Evolutionary conservation across 2,329 filamentous ascomycete genomes (phyloP).

Genomic region (Pochonia chlamydosporia): DNA sequence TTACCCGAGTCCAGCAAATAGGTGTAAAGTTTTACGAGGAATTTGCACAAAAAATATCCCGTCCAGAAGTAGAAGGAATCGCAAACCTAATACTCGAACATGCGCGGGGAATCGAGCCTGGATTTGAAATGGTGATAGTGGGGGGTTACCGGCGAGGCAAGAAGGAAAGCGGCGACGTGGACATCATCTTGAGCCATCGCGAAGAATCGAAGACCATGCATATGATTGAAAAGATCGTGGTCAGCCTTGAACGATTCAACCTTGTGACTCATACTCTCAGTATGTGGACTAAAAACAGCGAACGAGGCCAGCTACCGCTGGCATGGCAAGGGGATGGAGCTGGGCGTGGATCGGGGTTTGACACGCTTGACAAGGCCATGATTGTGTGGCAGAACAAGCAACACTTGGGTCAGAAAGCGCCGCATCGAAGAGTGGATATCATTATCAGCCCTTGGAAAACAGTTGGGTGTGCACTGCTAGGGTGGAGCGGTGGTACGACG

Average conservation of each 20-base stretch:
- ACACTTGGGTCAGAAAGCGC: constrained; percentile 13
- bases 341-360: constrained; percentile 58
- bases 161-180: constrained; percentile 69
- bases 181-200: constrained; percentile 76
- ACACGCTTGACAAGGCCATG: constrained; percentile 84
- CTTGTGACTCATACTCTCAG: constrained; percentile 80
- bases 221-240: constrained; percentile 68
- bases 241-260: constrained; percentile 58
- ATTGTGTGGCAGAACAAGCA: constrained; percentile 71
- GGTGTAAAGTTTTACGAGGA: constrained; percentile 93
- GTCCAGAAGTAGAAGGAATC: constrained; percentile 68
- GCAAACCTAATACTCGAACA: constrained; percentile 56
- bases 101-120: constrained; percentile 55
- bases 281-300: constrained; percentile 62
- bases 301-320: constrained; percentile 60
- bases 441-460: constrained; percentile 87
- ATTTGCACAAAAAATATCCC: constrained; percentile 64
- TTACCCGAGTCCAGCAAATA: constrained; percentile 83
- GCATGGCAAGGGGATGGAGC: constrained; percentile 41
- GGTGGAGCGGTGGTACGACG: constrained; percentile 84
- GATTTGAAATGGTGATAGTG: constrained; percentile 57
- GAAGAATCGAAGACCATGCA: constrained; percentile 61
- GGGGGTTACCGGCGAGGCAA: constrained; percentile 82
- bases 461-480: constrained; percentile 78
- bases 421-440: constrained; percentile 84